Conservation (phyloP, 2,329 filamentous ascomycete species). For the Monosporascus sp. region DNA sequence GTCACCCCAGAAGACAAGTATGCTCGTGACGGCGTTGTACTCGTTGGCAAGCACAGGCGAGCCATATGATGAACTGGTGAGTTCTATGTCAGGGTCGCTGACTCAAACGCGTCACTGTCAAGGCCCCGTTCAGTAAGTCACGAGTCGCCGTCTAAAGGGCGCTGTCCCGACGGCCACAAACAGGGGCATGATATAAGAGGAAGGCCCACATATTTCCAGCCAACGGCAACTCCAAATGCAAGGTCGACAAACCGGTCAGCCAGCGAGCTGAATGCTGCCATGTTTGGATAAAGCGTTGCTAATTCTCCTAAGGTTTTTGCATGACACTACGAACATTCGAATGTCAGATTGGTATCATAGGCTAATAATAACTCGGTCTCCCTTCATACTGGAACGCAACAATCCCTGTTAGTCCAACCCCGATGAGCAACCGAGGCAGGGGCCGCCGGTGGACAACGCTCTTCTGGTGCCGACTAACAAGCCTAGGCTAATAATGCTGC, state of each 20-base stretch:
- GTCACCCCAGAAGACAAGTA: slow-evolving; percentile 62
- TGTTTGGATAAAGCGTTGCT: slow-evolving; percentile 67
- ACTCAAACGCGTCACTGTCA: too few relatives aligned
- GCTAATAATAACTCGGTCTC: slow-evolving; percentile 22
- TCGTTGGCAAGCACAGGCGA: slow-evolving; percentile 63
- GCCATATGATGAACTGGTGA: slow-evolving; percentile 35
- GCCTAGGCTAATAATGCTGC: slow-evolving; percentile 63
- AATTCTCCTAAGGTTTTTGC: slow-evolving; percentile 71
- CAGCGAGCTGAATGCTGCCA: slow-evolving; percentile 66
- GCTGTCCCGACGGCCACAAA: too few relatives aligned
- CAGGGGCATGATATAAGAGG: too few relatives aligned
- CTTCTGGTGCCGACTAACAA: slow-evolving; percentile 68
- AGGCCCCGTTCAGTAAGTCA: too few relatives aligned
- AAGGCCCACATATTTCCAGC: slow-evolving; percentile 62
- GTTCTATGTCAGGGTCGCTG: background rate
- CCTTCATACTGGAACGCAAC: slow-evolving; percentile 45
- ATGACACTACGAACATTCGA: slow-evolving; percentile 46
- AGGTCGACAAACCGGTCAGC: slow-evolving; percentile 68
- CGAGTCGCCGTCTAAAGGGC: slow-evolving; percentile 6
- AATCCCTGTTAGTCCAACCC: slow-evolving; percentile 67
- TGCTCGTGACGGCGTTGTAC: slow-evolving; percentile 64
- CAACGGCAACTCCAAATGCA: slow-evolving; percentile 63
- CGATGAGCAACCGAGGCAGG: slow-evolving; percentile 67
- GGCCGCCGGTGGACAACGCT: slow-evolving; percentile 63
- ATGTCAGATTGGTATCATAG: background rate